Conservation (phyloP, 441 rosid species). For the Raphanus hybrid region DNA sequence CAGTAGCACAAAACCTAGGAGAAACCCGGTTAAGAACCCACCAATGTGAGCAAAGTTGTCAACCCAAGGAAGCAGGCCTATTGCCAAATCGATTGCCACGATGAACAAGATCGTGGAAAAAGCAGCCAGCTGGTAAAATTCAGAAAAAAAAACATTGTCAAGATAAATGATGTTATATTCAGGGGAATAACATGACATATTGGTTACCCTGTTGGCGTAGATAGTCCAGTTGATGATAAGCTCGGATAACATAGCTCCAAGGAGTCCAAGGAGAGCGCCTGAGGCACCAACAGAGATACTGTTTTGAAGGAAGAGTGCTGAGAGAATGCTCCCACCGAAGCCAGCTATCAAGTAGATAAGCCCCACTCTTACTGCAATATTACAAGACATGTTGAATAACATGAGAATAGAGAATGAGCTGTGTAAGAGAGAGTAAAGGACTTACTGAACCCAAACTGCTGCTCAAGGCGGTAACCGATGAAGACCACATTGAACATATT, state of each 20-base stretch:
- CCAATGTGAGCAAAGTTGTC: conserved; percentile 97
- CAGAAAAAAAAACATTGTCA: conserved; percentile 1
- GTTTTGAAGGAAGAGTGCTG: conserved; percentile 69
- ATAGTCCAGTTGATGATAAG: conserved; percentile 93
- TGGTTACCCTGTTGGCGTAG: conserved; percentile 72
- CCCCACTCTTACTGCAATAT: conserved; percentile 68
- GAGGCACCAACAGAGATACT: conserved; percentile 93
- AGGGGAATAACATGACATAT: too few species aligned
- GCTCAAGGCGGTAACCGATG: conserved; percentile 86
- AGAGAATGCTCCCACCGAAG: conserved; percentile 78
- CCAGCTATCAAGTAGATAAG: conserved; percentile 76
- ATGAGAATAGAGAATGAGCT: background rate
- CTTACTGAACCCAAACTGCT: conserved; percentile 91
- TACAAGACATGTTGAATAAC: background rate
- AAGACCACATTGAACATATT: conserved; percentile 78
- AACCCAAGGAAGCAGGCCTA: conserved; percentile 88
- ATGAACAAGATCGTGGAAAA: conserved; percentile 68
- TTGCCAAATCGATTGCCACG: conserved; percentile 67
- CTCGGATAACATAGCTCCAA: conserved; percentile 95
- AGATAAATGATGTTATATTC: background rate
- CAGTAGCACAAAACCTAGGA: conserved; percentile 77
- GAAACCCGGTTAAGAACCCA: conserved; percentile 81
- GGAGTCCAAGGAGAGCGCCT: conserved; percentile 92
- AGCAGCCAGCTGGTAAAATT: conserved; percentile 60
- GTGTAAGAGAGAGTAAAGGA: background rate